Evolutionary conservation across 441 rosid genomes (phyloP).

Genomic region (Sinapis alba): DNA sequence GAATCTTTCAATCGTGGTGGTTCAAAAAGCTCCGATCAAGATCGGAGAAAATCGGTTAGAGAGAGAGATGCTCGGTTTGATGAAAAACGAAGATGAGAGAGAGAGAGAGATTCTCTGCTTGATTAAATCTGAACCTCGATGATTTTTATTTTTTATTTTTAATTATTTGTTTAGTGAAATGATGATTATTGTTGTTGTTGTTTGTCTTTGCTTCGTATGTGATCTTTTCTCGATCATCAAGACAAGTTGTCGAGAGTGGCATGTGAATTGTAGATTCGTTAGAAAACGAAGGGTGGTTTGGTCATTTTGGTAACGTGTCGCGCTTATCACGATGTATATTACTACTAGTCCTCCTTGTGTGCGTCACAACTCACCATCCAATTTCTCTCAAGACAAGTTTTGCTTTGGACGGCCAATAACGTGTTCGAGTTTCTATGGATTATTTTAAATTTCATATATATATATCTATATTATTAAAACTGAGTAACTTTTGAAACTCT

Average conservation of each 20-base stretch:
- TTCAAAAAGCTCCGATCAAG: slow-evolving; percentile 43
- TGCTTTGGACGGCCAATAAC: slow-evolving; percentile 9
- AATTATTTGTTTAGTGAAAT: slow-evolving; percentile 29
- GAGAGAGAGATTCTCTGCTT: slow-evolving; percentile 29
- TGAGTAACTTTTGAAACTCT: no score
- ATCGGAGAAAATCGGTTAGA: slow-evolving; percentile 6
- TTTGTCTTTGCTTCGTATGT: slow-evolving; percentile 20
- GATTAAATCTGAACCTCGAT: slow-evolving; percentile 30
- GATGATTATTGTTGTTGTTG: slow-evolving; percentile 27
- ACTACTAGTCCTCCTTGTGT: background rate
- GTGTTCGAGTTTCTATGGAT: slow-evolving; percentile 12
- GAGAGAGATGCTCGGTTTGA: slow-evolving; percentile 33
- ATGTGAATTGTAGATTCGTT: slow-evolving; percentile 21
- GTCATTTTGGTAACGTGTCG: slow-evolving; percentile 20
- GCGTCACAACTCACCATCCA: slow-evolving; percentile 26
- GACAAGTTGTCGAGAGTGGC: slow-evolving; percentile 8
- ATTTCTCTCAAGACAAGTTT: slow-evolving; percentile 25
- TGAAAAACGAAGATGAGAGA: slow-evolving; percentile 24
- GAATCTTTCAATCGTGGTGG: slow-evolving; percentile 15
- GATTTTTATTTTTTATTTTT: background rate
- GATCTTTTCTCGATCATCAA: slow-evolving; percentile 10
- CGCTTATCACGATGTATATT: background rate
- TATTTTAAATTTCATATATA: background rate
- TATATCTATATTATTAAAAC: no score
- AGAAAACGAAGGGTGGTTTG: slow-evolving; percentile 24